phyloP scores from a whole-genome alignment of 2,329 filamentous ascomycete genomes.

The Elsinoe ampelina region DNA sequence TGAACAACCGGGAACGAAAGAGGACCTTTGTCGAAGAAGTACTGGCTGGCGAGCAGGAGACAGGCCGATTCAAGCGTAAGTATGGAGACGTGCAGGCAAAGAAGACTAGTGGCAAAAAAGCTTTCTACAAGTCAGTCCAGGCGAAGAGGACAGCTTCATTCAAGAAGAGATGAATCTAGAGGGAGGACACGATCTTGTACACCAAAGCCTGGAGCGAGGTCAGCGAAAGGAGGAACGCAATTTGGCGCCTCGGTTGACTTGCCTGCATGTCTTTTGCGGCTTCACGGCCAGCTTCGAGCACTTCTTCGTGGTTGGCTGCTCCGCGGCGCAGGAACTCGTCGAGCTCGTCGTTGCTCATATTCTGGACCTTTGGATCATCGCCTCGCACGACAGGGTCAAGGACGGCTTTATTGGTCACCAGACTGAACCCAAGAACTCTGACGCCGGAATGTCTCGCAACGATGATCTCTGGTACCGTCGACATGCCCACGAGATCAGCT shows the following conservation, averaged over 20 bases:
- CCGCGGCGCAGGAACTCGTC: conserved; percentile 48
- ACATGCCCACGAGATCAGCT: conserved; percentile 64
- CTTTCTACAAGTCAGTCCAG: conserved; percentile 73
- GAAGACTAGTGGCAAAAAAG: conserved; percentile 83
- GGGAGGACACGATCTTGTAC: conserved; percentile 16
- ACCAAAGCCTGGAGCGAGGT: conserved; percentile 13
- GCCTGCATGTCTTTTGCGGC: conserved; percentile 55
- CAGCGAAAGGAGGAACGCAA: background rate
- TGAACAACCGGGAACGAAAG: conserved; percentile 82
- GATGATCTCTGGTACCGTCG: conserved; percentile 59
- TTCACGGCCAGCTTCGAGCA: conserved; percentile 50
- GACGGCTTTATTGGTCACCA: conserved; percentile 57
- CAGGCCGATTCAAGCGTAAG: conserved; percentile 71
- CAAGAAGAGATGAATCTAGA: conserved; percentile 24
- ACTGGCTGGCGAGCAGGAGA: conserved; percentile 56
- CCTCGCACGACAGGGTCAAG: conserved; percentile 50
- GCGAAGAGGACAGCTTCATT: conserved; percentile 40
- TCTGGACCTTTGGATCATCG: conserved; percentile 46
- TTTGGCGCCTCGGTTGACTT: background rate
- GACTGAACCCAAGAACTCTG: conserved; percentile 53
- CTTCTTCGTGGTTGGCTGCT: conserved; percentile 56
- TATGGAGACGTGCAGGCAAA: conserved; percentile 74
- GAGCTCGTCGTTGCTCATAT: conserved; percentile 42
- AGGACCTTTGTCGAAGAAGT: conserved; percentile 79
- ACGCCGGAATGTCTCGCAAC: conserved; percentile 56